phyloP scores from a whole-genome alignment of 169 alveolate species.

The Cryptosporidium canis region DNA sequence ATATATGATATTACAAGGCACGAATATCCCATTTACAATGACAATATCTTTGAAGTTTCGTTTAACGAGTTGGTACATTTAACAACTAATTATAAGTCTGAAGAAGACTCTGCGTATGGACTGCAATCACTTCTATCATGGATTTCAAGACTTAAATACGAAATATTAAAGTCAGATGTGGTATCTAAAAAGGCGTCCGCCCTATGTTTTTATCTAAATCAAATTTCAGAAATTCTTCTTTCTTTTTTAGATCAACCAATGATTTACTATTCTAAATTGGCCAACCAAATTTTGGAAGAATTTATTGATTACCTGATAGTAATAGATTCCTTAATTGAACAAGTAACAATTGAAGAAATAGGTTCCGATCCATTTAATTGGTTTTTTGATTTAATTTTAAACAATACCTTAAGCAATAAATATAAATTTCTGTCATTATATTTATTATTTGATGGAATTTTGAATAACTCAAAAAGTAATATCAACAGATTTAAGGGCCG shows the following conservation, averaged over 20 bases:
- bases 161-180: not conserved
- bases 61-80: not conserved
- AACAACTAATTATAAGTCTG: not conserved
- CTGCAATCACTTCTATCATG: constrained; percentile 16
- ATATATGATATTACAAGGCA: not conserved
- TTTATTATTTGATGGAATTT: constrained; percentile 11
- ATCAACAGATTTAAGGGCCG: not conserved
- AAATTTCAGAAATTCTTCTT: not conserved
- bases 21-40: not conserved
- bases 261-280: constrained; percentile 2
- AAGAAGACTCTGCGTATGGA: not conserved
- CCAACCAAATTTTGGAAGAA: constrained; percentile 21
- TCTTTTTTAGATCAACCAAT: constrained; percentile 16
- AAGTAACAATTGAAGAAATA: not conserved
- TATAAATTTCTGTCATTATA: constrained; percentile 1
- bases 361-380: constrained; percentile 15
- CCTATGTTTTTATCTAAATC: not conserved
- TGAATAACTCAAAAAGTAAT: not conserved
- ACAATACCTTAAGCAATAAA: constrained; percentile 14
- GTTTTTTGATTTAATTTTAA: constrained; percentile 8
- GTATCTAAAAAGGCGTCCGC: not conserved
- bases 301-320: constrained; percentile 15
- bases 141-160: constrained; percentile 29
- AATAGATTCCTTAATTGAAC: not conserved
- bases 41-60: not conserved